Evolutionary conservation across 2,329 filamentous ascomycete species (phyloP).

Genomic region (Nigrograna mackinnonii): DNA sequence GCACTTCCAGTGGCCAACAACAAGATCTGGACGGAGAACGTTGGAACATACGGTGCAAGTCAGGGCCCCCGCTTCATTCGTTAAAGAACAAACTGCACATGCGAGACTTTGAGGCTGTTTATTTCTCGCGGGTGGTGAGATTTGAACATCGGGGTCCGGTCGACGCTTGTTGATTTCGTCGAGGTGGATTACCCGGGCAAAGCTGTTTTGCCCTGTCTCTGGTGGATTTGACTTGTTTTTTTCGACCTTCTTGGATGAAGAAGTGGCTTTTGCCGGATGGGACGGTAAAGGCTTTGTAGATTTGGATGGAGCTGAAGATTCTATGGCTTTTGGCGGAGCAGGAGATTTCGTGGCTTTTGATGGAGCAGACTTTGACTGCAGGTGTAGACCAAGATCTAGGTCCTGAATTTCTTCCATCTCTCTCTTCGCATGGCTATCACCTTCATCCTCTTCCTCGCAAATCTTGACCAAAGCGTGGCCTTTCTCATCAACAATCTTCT

Average conservation of each 20-base stretch:
- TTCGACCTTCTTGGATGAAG: no score
- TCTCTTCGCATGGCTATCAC: slow-evolving; percentile 42
- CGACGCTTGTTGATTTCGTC: slow-evolving; percentile 23
- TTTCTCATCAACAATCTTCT: slow-evolving; percentile 65
- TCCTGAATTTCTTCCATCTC: slow-evolving; percentile 71
- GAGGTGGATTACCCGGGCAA: slow-evolving; percentile 15
- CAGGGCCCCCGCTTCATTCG: slow-evolving; percentile 57
- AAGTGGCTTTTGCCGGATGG: no score
- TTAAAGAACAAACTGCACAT: slow-evolving; percentile 71
- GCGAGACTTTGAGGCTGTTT: background rate
- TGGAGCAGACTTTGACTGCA: no score
- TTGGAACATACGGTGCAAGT: slow-evolving; percentile 73
- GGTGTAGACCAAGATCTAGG: no score
- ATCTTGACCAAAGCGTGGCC: slow-evolving; percentile 71
- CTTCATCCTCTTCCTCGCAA: slow-evolving; percentile 68
- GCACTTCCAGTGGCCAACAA: slow-evolving; percentile 68
- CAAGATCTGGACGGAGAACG: slow-evolving; percentile 61
- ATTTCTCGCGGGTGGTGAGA: background rate
- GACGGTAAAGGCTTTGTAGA: slow-evolving; percentile 1
- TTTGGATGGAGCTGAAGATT: no score
- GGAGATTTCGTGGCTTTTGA: no score
- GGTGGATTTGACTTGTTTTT: no score
- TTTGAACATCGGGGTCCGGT: slow-evolving; percentile 5
- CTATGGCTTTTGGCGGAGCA: no score
- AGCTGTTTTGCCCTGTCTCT: background rate